Conservation (phyloP, 768 basidiomycete genomes). For the Tylopilus subfusipes region DNA sequence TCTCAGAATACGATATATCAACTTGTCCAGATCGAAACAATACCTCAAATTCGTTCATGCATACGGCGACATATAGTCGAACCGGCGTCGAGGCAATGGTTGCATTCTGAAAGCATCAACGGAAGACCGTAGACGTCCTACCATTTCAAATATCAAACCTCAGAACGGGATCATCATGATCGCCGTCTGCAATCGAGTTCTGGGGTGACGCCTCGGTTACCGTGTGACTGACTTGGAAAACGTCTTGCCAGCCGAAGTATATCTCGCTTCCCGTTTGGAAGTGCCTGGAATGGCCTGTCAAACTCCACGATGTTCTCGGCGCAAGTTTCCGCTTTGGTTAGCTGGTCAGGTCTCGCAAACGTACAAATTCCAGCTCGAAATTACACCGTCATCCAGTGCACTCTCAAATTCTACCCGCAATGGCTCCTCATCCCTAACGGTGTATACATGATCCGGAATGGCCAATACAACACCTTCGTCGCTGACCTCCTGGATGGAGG, state of each 20-base stretch:
- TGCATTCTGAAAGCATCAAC: too few species aligned
- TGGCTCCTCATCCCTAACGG: neutral
- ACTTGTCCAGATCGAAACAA: too few species aligned
- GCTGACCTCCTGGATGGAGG: neutral
- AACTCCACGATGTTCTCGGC: neutral
- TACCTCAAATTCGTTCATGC: neutral
- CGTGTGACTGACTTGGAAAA: too few species aligned
- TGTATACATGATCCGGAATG: neutral
- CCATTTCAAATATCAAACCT: neutral
- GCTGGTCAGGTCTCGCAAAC: neutral
- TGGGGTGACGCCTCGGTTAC: too few species aligned
- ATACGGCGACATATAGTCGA: too few species aligned
- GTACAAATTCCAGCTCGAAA: neutral
- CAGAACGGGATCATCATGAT: too few species aligned
- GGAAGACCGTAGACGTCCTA: neutral
- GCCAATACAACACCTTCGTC: neutral
- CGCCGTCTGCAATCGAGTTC: too few species aligned
- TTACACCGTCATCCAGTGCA: neutral
- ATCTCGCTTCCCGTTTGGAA: neutral
- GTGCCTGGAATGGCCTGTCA: neutral
- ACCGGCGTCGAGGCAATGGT: too few species aligned
- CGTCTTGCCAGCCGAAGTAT: too few species aligned
- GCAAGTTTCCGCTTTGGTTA: neutral
- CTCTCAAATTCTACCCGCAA: neutral
- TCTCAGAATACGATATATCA: too few species aligned